These are phyloP conservation scores for Aspergillus piperis DNA, from an alignment of 2,329 filamentous ascomycete genomes.

Conservation along the genomic window DNA sequence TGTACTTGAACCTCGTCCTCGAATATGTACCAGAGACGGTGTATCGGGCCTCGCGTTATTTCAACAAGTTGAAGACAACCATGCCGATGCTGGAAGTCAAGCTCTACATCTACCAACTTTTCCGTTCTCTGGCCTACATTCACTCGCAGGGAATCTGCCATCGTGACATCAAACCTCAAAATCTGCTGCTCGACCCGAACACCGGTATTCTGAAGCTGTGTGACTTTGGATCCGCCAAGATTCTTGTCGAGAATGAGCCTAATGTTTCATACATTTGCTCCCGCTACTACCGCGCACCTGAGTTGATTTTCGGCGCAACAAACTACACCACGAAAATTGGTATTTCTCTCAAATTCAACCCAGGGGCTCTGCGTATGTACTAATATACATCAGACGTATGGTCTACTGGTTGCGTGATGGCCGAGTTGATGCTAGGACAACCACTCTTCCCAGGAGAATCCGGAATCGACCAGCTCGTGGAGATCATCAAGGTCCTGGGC, in stretches of 20 bases:
- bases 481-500: slow-evolving; percentile 98
- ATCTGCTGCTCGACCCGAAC: slow-evolving; percentile 86
- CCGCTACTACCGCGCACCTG: slow-evolving; percentile 95
- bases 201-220: slow-evolving; percentile 94
- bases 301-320: slow-evolving; percentile 96
- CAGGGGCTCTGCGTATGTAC: not conserved
- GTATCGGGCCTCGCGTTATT: slow-evolving; percentile 95
- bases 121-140: slow-evolving; percentile 96
- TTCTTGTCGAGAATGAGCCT: slow-evolving; percentile 95
- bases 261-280: slow-evolving; percentile 99
- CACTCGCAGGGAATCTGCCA: slow-evolving; percentile 99
- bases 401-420: slow-evolving; percentile 99
- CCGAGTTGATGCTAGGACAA: slow-evolving; percentile 97
- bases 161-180: slow-evolving; percentile 98
- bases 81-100: slow-evolving; percentile 99
- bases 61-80: slow-evolving; percentile 99
- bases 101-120: slow-evolving; percentile 99
- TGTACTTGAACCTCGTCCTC: slow-evolving; percentile 96
- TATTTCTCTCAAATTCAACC: slow-evolving; percentile 51
- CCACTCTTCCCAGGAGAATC: slow-evolving; percentile 97
- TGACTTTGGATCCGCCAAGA: slow-evolving; percentile 98
- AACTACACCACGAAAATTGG: slow-evolving; percentile 99
- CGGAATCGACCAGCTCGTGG: slow-evolving; percentile 95
- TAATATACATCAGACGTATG: slow-evolving; percentile 73
- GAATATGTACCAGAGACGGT: slow-evolving; percentile 98